These are phyloP conservation scores for Macrophomina phaseolina DNA, from an alignment of 2,329 filamentous ascomycete species.

Conservation along the genomic window DNA sequence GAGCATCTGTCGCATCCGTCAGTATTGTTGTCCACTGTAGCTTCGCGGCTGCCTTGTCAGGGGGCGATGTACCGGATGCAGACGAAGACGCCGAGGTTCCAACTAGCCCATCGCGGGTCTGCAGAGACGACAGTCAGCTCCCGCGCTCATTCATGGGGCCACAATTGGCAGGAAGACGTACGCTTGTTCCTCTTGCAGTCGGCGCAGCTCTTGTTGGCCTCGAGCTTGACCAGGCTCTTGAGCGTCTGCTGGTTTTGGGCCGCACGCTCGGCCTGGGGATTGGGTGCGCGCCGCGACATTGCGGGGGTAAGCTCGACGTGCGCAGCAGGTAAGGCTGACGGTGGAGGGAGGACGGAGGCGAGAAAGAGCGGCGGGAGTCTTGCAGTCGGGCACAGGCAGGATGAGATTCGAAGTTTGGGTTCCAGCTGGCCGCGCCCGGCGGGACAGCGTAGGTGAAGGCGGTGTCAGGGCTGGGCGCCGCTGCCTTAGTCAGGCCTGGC, in stretches of 20 bases:
- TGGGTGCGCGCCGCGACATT: constrained; percentile 78
- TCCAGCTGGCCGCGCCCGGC: constrained; percentile 24
- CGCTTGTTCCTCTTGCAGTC: constrained; percentile 99
- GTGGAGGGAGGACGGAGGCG: neutral
- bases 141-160: neutral
- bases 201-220: constrained; percentile 94
- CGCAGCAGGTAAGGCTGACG: neutral
- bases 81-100: constrained; percentile 96
- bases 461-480: neutral
- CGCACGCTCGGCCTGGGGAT: constrained; percentile 82
- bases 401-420: constrained; percentile 15
- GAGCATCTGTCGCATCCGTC: constrained; percentile 67
- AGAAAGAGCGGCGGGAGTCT: neutral
- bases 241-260: constrained; percentile 93
- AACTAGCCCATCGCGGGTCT: constrained; percentile 99
- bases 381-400: constrained; percentile 8
- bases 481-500: neutral
- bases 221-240: constrained; percentile 92
- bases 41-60: constrained; percentile 11
- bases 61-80: constrained; percentile 72
- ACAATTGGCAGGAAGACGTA: constrained; percentile 52
- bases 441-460: constrained; percentile 9
- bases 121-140: constrained; percentile 32
- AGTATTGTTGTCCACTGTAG: constrained; percentile 13
- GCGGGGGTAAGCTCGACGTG: constrained; percentile 3